Conservation (phyloP, 768 basidiomycete species). For the Sutorius australiensis region DNA sequence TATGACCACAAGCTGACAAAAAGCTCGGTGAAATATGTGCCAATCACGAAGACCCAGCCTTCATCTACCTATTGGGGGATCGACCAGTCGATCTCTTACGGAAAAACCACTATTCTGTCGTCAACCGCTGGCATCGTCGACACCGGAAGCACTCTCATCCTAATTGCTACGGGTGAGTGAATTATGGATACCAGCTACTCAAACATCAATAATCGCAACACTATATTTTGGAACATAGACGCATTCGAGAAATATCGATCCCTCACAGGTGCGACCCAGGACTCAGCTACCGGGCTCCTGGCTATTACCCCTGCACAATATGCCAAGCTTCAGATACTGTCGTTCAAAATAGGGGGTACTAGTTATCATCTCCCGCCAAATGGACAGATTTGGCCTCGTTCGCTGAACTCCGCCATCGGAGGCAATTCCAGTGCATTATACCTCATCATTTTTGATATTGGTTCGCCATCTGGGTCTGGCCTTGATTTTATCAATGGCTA, state of each 20-base stretch:
- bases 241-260: conserved; percentile 22
- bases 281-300: conserved; percentile 25
- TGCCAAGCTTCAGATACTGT: conserved; percentile 19
- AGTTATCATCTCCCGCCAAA: conserved; percentile 22
- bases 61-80: conserved; percentile 31
- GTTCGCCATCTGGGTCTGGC: conserved; percentile 6
- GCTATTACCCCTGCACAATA: conserved; percentile 22
- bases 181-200: not conserved
- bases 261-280: conserved; percentile 25
- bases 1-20: conserved; percentile 16
- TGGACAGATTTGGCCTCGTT: conserved; percentile 33
- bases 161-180: conserved; percentile 20
- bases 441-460: conserved; percentile 24
- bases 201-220: not conserved
- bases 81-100: conserved; percentile 30
- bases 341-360: conserved; percentile 21
- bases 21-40: conserved; percentile 17
- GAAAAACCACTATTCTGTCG: conserved; percentile 17
- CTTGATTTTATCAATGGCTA: conserved; percentile 22
- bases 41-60: conserved; percentile 22
- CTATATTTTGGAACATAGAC: conserved; percentile 7
- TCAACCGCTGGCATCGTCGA: conserved; percentile 33
- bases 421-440: conserved; percentile 24
- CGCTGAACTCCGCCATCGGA: conserved; percentile 26
- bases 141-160: conserved; percentile 29